Evolutionary conservation across 2,329 filamentous ascomycete genomes (phyloP).

Genomic region (Cladophialophora immunda): DNA sequence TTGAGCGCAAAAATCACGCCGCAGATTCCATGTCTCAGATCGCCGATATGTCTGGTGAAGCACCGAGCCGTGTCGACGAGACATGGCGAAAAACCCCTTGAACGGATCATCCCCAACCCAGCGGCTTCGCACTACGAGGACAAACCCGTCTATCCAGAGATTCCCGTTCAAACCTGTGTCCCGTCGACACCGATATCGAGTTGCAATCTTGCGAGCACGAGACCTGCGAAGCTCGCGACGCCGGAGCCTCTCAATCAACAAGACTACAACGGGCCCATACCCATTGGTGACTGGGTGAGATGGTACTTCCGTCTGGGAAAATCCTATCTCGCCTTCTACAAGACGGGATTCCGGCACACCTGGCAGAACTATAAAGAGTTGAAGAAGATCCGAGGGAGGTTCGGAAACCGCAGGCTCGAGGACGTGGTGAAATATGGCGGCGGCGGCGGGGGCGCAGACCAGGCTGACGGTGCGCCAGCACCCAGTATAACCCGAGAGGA

Average conservation of each 20-base stretch:
- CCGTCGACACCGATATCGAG: background rate
- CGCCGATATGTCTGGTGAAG: background rate
- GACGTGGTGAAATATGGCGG: constrained; percentile 13
- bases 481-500: constrained; percentile 68
- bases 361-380: constrained; percentile 66
- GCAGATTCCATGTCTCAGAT: background rate
- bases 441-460: background rate
- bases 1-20: background rate
- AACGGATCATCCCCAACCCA: constrained; percentile 2
- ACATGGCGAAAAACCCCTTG: background rate
- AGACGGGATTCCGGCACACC: constrained; percentile 79
- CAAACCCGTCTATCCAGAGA: background rate
- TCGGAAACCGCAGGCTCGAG: constrained; percentile 9
- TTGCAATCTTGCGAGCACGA: constrained; percentile 6
- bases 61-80: constrained; percentile 8
- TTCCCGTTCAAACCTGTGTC: background rate
- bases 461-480: background rate
- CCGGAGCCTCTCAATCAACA: constrained; percentile 1
- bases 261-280: constrained; percentile 8
- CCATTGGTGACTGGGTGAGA: background rate
- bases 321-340: constrained; percentile 86
- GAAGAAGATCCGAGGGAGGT: constrained; percentile 57
- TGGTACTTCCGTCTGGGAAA: constrained; percentile 67
- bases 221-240: constrained; percentile 12
- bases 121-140: background rate